Conservation (phyloP, 2,329 filamentous ascomycete species). For the Talaromyces sp. region DNA sequence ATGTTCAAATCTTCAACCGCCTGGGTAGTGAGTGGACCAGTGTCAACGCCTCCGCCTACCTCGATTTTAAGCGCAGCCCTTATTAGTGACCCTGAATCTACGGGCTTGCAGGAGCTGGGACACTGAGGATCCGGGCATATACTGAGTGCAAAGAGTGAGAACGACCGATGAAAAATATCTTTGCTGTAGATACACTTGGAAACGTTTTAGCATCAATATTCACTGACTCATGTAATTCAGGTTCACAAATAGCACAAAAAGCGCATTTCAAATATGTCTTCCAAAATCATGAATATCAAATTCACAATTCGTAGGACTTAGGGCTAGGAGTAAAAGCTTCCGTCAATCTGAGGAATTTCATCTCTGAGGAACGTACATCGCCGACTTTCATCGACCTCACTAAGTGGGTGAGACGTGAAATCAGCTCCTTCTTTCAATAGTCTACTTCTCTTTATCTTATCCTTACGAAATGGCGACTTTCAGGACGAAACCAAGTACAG, state of each 20-base stretch:
- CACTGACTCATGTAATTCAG: neutral
- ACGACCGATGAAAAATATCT: neutral
- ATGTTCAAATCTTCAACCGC: neutral
- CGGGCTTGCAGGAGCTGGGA: neutral
- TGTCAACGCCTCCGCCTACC: neutral
- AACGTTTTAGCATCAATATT: neutral
- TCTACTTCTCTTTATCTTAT: neutral
- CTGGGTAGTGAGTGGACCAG: neutral
- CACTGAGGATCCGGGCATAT: neutral
- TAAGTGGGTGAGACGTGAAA: neutral
- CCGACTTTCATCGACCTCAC: neutral
- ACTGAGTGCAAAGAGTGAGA: neutral
- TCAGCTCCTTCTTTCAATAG: rapidly evolving
- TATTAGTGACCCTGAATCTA: neutral
- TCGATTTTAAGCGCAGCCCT: neutral
- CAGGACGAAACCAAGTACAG: neutral
- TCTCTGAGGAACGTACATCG: neutral
- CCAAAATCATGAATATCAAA: neutral
- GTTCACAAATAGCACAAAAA: neutral
- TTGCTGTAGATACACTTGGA: neutral
- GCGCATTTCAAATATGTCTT: neutral
- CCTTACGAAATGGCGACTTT: neutral
- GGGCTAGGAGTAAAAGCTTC: neutral
- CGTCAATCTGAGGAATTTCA: neutral
- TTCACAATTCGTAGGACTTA: neutral